phyloP scores from a whole-genome alignment of 805 yeast genomes.

The Debaryomyces maramus region DNA sequence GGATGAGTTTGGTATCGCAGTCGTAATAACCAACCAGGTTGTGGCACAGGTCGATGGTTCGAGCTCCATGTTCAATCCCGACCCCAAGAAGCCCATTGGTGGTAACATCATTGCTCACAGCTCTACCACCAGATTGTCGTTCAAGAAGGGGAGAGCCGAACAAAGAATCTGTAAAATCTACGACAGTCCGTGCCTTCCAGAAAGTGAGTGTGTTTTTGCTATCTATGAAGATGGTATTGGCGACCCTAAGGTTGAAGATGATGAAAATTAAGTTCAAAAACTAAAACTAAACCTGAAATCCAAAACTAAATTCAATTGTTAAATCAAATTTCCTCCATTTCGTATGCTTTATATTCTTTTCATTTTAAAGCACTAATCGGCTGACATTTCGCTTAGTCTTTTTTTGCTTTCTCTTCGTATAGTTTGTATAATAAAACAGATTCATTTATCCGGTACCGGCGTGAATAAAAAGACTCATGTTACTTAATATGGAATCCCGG shows the following conservation, averaged over 20 bases:
- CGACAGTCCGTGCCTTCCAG: constrained; percentile 96
- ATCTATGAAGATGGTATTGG: constrained; percentile 96
- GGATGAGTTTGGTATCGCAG: constrained; percentile 97
- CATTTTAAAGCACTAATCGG: no score
- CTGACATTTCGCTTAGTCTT: no score
- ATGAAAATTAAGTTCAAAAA: constrained; percentile 20
- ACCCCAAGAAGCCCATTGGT: constrained; percentile 97
- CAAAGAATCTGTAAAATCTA: constrained; percentile 92
- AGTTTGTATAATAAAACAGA: no score
- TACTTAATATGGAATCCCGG: background rate
- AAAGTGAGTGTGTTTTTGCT: constrained; percentile 91
- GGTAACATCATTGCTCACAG: constrained; percentile 97
- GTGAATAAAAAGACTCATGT: no score
- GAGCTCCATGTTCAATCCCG: constrained; percentile 79
- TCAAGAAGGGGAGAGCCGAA: constrained; percentile 88
- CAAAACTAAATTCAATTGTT: background rate
- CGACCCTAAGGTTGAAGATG: constrained; percentile 85
- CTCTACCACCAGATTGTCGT: constrained; percentile 87
- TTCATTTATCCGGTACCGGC: no score
- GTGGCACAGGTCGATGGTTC: constrained; percentile 98
- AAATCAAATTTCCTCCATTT: no score
- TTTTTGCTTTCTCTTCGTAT: no score
- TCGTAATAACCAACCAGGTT: constrained; percentile 88
- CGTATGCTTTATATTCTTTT: no score
- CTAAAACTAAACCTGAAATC: no score